Evolutionary conservation across 495 filamentous ascomycete species (phyloP), one percentile per base, ranked within the genome.

Genomic region (Tuber magnatum): DNA sequence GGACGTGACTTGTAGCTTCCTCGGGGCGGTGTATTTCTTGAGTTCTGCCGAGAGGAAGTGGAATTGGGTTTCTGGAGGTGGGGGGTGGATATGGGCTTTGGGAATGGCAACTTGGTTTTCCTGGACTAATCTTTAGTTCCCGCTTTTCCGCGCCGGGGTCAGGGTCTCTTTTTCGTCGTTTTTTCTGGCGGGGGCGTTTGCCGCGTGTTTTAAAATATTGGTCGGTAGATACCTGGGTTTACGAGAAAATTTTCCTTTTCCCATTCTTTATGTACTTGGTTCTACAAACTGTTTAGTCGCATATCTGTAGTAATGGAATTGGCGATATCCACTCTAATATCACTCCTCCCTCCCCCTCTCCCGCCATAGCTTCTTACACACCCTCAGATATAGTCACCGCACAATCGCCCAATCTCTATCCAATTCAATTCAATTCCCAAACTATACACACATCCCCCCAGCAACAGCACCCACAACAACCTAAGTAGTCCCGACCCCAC

Each of bases 1-100:
- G 0, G 83, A 84, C 73, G 83, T 89, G 39, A 90, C 85, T 6
- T 91, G 89, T 75, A 90, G 85, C 81, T 90, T 86, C 78, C 80
- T 88, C 43, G 89, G 89, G 0, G 89, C 88, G 43, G 86, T 87
- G 41, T 87, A 87, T 73, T 84, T 85, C 71, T 76, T 87, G 74
- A 88, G 81, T 78, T 74, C 70, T 22, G 85, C 77, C 1, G 56
- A 65, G 32, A 83, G 71, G 14, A 65, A 7, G 28, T 65, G 56
- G 56, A 65, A 65, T 65, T 24, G 82, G 46, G 74, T 74, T 12
- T 72, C 73, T 9, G 71, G 76, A 70, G 77, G 77, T 39, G 71
- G 72, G 68, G 74, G 81, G 8, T 77, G 72, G 40, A 38, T 77
- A 38, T 78, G 75, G 69, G 32, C 12, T 18, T 41, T 68, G 24